Evolutionary conservation across 257 asterid species (phyloP), one percentile per base, ranked within the genome.

Genomic region (Asclepias syriaca): DNA sequence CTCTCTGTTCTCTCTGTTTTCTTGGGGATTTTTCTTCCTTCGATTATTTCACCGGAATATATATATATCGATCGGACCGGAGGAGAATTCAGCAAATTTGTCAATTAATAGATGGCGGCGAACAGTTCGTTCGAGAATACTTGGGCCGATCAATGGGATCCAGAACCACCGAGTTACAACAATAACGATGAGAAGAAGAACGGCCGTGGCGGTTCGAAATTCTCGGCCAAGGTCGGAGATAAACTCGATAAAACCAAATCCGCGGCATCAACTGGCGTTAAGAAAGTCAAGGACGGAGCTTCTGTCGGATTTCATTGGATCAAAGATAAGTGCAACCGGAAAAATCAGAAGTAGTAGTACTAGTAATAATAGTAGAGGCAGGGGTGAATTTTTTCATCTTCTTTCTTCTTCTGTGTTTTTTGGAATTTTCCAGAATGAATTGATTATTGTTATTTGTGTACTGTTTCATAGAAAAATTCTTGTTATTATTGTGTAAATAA

Each of bases 271-370:
- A 84, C 96, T 66, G 93, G 98, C 5, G 79, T 72, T 55, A 90
- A 75, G 88, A 93, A 89, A 78, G 96, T 87, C 29, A 93, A 90
- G 88, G 79, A 81, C 0, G 90, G 97, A 65, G 89, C 96, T 48
- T 68, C 90, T 65, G 84, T 87, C 55, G 94, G 96, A 19, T 37
- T 90, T 57, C 85, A 83, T 10, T 89, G 97, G 98, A 83, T 90
- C 80, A 93, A 93, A 50, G 83, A 76, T 22, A 93, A 89, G 84
- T 87, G 82, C 69, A 87, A 85, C 0, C 86, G 83, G 80, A 83
- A 87, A 46, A 75, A 87, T 29, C 83, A 83, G 29, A 87, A 87
- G 61, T 77, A 77, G 22, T 53, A 3, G 4, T 8, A 24, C 6
- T 40, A 29, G 18, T 53, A 14, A 2, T 12, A 59, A 5, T 40